Base-by-base conservation (phyloP, 148 eudicot genomes). In the Diospyros lotus region DNA sequence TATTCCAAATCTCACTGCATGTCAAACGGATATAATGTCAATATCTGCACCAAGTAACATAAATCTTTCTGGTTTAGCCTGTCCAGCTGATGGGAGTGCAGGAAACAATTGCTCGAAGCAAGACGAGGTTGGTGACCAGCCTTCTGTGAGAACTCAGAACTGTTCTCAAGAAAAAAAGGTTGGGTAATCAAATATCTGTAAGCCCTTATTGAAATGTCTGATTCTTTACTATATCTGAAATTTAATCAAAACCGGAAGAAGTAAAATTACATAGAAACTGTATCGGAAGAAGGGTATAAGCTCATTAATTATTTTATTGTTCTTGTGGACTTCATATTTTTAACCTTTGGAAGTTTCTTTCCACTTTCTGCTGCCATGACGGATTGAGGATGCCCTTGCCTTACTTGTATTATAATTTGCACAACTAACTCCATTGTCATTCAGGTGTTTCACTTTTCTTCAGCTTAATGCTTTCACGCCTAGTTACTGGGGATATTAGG, bases 161-260 rank as follows among this genome's bases (percentile, higher is more conserved):
- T 60, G 40, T 58, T 78, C 75, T 50, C 73, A 60, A 73, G 48
- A 63, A 73, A 74, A 74, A 80, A 76, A 55, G 61, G 58, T 55
- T 73, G 80, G 80, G 78, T 28, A 78, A 80, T 64, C 54, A 69
- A 45, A 45, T 54, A 58, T 72, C 15, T 40, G 2, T 28, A 18
- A 62, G 15, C 1, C 44, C 44, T 39, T 62, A 40, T 38, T 39
- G 44, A 38, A 3, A 55, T 55, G 42, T 62, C 9, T 62, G 44
- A 62, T 40, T 44, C 13, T 40, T 9, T 15, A 38, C 18, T 59
- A 59, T 6, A 17, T 18, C 63, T 3, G 38, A 59, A 5, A 38
- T 40, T 75, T 64, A 28, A 13, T 65, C 50, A n/a, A 44, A 1
- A 40, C 28, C 28, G 51, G 45, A 66, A 66, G 14, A 68, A n/a